Conservation (phyloP, 176 grass and related monocot species). For the Triticum aestivum region DNA sequence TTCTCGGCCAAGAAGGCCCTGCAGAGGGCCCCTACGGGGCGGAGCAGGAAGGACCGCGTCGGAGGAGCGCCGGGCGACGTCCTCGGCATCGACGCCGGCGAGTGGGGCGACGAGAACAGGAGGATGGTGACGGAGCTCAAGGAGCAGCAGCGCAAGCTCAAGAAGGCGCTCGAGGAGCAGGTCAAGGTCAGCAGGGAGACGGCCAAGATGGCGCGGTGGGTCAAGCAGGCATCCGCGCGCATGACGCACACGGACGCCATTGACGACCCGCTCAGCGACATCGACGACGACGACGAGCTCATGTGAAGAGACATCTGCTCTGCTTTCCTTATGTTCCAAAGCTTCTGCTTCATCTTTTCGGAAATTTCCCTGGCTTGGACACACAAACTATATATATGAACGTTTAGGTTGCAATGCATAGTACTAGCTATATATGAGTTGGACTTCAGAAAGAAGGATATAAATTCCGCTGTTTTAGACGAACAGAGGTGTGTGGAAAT, state of each 20-base stretch:
- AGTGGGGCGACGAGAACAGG: constrained; percentile 62
- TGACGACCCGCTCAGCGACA: constrained; percentile 67
- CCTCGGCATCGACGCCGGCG: constrained; percentile 26
- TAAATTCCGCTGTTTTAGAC: not conserved
- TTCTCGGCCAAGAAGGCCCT: constrained; percentile 63
- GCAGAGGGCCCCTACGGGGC: not conserved
- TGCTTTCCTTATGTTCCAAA: not conserved
- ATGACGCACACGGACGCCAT: constrained; percentile 58
- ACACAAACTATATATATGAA: not conserved
- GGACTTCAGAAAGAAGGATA: not conserved
- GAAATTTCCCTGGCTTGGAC: not conserved
- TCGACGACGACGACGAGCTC: constrained; percentile 60
- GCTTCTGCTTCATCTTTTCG: not conserved
- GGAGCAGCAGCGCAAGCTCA: constrained; percentile 72
- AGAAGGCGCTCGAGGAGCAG: constrained; percentile 84
- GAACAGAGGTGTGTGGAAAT: not conserved
- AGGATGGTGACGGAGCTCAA: constrained; percentile 48
- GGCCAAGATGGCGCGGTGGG: constrained; percentile 64
- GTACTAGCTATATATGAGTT: not conserved
- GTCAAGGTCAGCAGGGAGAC: constrained; percentile 72
- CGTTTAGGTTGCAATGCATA: not conserved
- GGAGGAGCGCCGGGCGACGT: constrained; percentile 14
- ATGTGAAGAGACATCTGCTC: constrained; percentile 35
- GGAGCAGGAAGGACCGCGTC: constrained; percentile 39
- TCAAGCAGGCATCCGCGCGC: constrained; percentile 70